Conservation (phyloP, 441 rosid species). For the Adansonia gregorii region DNA sequence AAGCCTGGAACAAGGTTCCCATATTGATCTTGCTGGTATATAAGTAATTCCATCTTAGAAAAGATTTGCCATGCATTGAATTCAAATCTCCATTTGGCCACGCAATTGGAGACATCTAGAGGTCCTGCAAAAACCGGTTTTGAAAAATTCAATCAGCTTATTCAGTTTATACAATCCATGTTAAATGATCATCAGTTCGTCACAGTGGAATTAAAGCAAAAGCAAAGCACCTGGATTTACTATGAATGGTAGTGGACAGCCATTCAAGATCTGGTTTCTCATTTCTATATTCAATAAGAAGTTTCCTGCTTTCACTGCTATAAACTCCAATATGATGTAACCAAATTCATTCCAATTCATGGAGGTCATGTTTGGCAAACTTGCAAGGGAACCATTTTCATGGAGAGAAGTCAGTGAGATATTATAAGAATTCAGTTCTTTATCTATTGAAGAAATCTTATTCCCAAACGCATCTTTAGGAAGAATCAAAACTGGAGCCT, state of each 20-base stretch:
- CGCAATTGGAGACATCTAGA: conserved; percentile 64
- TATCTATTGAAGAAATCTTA: conserved; percentile 50
- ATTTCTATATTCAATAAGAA: conserved; percentile 53
- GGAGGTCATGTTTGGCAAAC: conserved; percentile 42
- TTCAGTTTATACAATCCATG: background rate
- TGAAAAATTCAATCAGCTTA: background rate
- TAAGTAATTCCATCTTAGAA: conserved; percentile 73
- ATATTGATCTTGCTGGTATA: conserved; percentile 69
- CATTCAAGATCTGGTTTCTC: conserved; percentile 59
- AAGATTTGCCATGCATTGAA: conserved; percentile 76
- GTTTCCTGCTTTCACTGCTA: conserved; percentile 55
- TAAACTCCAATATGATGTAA: conserved; percentile 53
- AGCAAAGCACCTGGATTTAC: conserved; percentile 71
- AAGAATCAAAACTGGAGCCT: conserved; percentile 57
- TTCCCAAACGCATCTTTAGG: conserved; percentile 92
- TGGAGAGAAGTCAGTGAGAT: conserved; percentile 46
- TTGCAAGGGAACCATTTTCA: conserved; percentile 55
- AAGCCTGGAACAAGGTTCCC: conserved; percentile 70
- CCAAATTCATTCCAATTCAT: conserved; percentile 62
- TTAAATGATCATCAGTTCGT: background rate
- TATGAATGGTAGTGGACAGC: conserved; percentile 63
- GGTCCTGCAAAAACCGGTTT: conserved; percentile 49
- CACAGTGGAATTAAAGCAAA: background rate
- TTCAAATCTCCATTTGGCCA: conserved; percentile 64
- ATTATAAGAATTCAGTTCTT: conserved; percentile 45